Percentiles rank a stretch among this genome's conserved stretches.
Evolutionary conservation across 257 asterid genomes (phyloP).

Genomic region (Solanum ossicruentum): DNA sequence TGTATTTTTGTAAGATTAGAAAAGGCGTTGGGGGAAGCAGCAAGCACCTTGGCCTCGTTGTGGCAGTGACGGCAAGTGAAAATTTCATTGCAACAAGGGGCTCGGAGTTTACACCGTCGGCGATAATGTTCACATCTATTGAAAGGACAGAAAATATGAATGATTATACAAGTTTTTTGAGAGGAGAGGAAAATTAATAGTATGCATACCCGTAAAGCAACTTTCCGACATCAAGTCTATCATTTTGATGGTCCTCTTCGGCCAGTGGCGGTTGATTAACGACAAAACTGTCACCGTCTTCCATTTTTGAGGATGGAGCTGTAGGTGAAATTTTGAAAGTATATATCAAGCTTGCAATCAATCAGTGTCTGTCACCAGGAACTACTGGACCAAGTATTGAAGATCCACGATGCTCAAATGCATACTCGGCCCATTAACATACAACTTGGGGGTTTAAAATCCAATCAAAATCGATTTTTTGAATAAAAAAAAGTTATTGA

Average conservation of each 20-base stretch:
- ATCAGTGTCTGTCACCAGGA: no score
- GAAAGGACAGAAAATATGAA: not conserved
- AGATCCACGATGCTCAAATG: not conserved
- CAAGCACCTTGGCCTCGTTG: slow-evolving; percentile 60
- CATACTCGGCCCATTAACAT: not conserved
- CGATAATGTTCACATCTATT: slow-evolving; percentile 74
- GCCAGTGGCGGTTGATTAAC: not conserved
- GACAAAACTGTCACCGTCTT: not conserved
- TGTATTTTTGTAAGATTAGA: not conserved
- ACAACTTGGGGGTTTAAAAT: no score
- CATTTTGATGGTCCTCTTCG: not conserved
- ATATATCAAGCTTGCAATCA: no score
- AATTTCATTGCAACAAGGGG: slow-evolving; percentile 76
- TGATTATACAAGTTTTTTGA: not conserved
- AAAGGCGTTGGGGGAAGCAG: not conserved
- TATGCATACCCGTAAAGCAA: slow-evolving; percentile 43
- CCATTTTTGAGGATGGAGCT: not conserved
- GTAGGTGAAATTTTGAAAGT: not conserved
- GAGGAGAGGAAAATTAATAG: not conserved
- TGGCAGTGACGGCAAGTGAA: slow-evolving; percentile 93
- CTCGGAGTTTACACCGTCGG: slow-evolving; percentile 72
- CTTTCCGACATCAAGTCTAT: slow-evolving; percentile 42
- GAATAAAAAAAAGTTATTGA: no score
- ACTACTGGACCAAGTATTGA: not conserved
- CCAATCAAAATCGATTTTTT: no score